These are phyloP conservation scores for Chaetothyriales sp. DNA, from an alignment of 2,329 filamentous ascomycete genomes.

Conservation along the genomic window DNA sequence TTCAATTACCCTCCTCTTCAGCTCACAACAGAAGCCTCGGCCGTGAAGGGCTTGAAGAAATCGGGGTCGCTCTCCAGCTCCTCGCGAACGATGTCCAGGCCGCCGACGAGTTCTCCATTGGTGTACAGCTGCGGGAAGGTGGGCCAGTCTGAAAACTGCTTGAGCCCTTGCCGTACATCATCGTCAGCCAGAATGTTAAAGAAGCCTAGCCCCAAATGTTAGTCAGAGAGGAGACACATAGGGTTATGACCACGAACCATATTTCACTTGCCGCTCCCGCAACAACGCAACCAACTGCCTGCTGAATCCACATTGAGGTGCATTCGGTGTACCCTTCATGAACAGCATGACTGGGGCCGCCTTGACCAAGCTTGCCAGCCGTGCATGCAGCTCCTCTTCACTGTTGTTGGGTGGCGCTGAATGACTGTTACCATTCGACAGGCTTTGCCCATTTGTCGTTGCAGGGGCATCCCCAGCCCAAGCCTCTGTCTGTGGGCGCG, in stretches of 20 bases:
- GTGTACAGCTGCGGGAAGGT: slow-evolving; percentile 95
- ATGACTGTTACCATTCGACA: slow-evolving; percentile 14
- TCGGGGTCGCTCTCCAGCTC: slow-evolving; percentile 71
- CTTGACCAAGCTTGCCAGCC: slow-evolving; percentile 73
- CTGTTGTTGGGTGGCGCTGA: slow-evolving; percentile 25
- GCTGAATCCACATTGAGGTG: slow-evolving; percentile 84
- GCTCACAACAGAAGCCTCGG: slow-evolving; percentile 21
- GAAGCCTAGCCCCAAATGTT: slow-evolving; percentile 40
- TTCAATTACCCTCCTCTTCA: neutral
- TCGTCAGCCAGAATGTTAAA: slow-evolving; percentile 98
- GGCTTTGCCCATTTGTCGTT: neutral
- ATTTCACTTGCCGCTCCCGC: slow-evolving; percentile 79
- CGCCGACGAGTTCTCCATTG: slow-evolving; percentile 76
- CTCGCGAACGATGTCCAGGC: slow-evolving; percentile 93
- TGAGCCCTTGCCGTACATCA: slow-evolving; percentile 87
- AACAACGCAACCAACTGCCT: slow-evolving; percentile 74
- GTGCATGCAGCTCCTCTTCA: slow-evolving; percentile 72
- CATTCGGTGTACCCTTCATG: slow-evolving; percentile 88
- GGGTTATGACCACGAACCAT: slow-evolving; percentile 33
- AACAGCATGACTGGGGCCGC: slow-evolving; percentile 94
- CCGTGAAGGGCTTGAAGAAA: slow-evolving; percentile 61
- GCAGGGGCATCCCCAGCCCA: neutral
- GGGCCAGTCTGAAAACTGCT: slow-evolving; percentile 97
- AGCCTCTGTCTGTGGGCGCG: slow-evolving; percentile 20
- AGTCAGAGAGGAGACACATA: neutral